phyloP scores from a whole-genome alignment of 2,329 filamentous ascomycete genomes.

The Ustulina deusta region DNA sequence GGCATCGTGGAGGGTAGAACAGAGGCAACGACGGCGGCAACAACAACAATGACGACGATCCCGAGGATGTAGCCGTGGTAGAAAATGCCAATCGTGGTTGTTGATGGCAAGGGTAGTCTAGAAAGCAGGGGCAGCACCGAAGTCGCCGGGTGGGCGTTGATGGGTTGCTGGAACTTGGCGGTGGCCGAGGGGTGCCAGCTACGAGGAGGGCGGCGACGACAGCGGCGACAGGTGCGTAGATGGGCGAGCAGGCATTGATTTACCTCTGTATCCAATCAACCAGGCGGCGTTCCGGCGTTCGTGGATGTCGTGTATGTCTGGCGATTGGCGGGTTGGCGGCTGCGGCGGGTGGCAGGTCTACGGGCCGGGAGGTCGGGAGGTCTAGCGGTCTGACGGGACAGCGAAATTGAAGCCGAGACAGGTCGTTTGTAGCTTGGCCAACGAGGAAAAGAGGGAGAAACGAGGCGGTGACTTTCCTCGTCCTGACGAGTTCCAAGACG shows the following conservation, averaged over 20 bases:
- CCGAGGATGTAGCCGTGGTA: neutral
- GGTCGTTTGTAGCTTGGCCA: neutral
- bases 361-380: neutral
- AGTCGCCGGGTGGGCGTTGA: neutral
- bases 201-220: too few relatives aligned
- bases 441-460: neutral
- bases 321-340: neutral
- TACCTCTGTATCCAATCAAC: neutral
- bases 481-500: neutral
- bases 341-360: neutral
- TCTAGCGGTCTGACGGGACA: neutral
- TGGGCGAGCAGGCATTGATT: neutral
- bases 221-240: neutral
- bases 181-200: neutral
- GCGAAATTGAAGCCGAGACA: neutral
- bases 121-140: constrained; percentile 12
- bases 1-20: constrained; percentile 69
- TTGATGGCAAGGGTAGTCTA: neutral
- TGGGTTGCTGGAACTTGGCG: constrained; percentile 8
- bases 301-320: neutral
- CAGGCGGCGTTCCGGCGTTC: neutral
- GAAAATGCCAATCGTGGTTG: neutral
- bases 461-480: neutral
- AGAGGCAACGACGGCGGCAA: neutral
- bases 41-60: neutral